A percentile compares a stretch with the other conserved stretches of the same genome.
These are phyloP conservation scores for Candida boleticola DNA, from an alignment of 805 yeast species.

Conservation along the genomic window DNA sequence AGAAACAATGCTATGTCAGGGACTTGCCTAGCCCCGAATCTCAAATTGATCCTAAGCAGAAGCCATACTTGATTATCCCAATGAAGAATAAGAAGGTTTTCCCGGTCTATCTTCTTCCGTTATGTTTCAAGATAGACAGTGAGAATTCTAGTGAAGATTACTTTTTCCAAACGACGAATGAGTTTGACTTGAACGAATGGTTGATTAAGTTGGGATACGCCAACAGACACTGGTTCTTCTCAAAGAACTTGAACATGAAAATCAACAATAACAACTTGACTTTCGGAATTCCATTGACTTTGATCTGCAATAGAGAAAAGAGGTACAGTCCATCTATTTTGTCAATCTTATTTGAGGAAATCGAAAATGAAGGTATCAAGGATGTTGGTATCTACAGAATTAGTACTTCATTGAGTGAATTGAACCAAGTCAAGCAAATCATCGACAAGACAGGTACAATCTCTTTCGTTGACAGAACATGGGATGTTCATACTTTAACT, in stretches of 20 bases:
- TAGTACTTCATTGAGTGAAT: conserved; percentile 50
- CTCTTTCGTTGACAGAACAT: conserved; percentile 49
- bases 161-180: conserved; percentile 64
- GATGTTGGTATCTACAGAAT: conserved; percentile 89
- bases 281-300: conserved; percentile 83
- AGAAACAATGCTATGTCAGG: conserved; percentile 44
- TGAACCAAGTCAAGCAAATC: conserved; percentile 40
- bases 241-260: conserved; percentile 34
- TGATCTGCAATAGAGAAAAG: conserved; percentile 71
- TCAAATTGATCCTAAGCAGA: conserved; percentile 42
- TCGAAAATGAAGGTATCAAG: conserved; percentile 83
- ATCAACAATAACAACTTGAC: conserved; percentile 35
- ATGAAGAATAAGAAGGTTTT: conserved; percentile 47
- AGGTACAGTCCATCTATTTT: conserved; percentile 64
- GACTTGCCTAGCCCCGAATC: conserved; percentile 59
- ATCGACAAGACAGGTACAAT: conserved; percentile 48
- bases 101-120: conserved; percentile 51
- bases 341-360: conserved; percentile 62
- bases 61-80: conserved; percentile 49
- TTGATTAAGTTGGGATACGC: conserved; percentile 47
- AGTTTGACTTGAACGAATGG: conserved; percentile 74
- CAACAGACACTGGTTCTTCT: conserved; percentile 55
- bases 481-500: conserved; percentile 82
- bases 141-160: conserved; percentile 49
- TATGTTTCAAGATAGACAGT: conserved; percentile 48